phyloP scores from a whole-genome alignment of 2,329 filamentous ascomycete genomes.

The Phaeosphaeriaceae sp. region DNA sequence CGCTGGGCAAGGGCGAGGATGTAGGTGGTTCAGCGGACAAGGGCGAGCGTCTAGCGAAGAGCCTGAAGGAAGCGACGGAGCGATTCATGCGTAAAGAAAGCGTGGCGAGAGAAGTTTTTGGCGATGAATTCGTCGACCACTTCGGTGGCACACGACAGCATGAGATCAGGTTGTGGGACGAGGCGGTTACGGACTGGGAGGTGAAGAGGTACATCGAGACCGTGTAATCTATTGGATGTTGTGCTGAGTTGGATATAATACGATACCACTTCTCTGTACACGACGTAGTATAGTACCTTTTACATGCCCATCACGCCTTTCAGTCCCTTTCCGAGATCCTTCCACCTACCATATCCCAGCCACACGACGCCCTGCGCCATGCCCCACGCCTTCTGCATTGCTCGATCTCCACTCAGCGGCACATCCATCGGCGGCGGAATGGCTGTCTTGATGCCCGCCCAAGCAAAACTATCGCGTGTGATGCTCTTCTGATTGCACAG shows the following conservation, averaged over 20 bases:
- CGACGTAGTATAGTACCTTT: not conserved
- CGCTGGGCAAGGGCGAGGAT: slow-evolving; percentile 83
- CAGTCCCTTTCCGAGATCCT: slow-evolving; percentile 49
- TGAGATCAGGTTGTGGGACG: slow-evolving; percentile 89
- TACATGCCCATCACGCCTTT: slow-evolving; percentile 47
- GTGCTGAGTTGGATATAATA: not conserved
- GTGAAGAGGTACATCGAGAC: slow-evolving; percentile 55
- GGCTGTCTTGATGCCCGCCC: slow-evolving; percentile 67
- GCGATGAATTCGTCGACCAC: slow-evolving; percentile 94
- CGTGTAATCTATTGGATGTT: slow-evolving; percentile 21
- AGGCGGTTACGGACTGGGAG: slow-evolving; percentile 96
- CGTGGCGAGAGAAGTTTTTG: slow-evolving; percentile 91
- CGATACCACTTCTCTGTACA: not conserved
- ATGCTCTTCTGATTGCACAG: slow-evolving; percentile 89
- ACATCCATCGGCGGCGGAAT: slow-evolving; percentile 86
- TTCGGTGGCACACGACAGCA: slow-evolving; percentile 92
- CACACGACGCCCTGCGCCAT: slow-evolving; percentile 56
- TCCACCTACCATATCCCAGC: slow-evolving; percentile 54
- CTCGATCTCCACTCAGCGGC: slow-evolving; percentile 64
- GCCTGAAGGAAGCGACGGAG: slow-evolving; percentile 80
- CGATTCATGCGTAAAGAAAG: slow-evolving; percentile 80
- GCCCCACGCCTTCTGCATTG: slow-evolving; percentile 48
- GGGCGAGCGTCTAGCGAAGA: slow-evolving; percentile 82
- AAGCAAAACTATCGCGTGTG: slow-evolving; percentile 76
- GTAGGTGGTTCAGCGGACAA: slow-evolving; percentile 75